A percentile compares a stretch with the other conserved stretches of the same genome.
phyloP scores from a whole-genome alignment of 1,284 basidiomycete genomes.

The Tylopilus orsonianus region DNA sequence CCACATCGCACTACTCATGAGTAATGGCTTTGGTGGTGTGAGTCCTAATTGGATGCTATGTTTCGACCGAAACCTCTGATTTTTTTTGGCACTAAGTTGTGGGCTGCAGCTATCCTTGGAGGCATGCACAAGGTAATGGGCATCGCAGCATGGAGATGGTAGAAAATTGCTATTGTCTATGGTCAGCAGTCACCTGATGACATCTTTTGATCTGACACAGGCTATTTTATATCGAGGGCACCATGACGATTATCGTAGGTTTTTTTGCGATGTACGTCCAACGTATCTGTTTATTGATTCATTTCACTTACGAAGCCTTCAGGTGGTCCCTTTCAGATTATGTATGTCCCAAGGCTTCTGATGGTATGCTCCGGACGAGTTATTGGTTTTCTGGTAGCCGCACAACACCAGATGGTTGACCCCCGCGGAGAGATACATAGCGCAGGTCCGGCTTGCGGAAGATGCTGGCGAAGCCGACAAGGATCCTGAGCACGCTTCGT shows the following conservation, averaged over 20 bases:
- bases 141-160: constrained; percentile 73
- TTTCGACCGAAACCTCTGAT: no score
- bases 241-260: constrained; percentile 56
- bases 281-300: not conserved
- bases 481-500: constrained; percentile 56
- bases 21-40: constrained; percentile 75
- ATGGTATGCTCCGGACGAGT: not conserved
- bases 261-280: constrained; percentile 53
- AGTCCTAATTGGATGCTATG: constrained; percentile 26
- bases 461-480: constrained; percentile 71
- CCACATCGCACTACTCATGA: constrained; percentile 67
- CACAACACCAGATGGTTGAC: constrained; percentile 68
- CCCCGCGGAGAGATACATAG: constrained; percentile 57
- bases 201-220: no score
- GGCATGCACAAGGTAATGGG: constrained; percentile 69
- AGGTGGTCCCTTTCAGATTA: constrained; percentile 56
- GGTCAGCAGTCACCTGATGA: no score
- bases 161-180: no score
- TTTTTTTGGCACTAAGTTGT: no score
- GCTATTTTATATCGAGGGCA: constrained; percentile 48
- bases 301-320: not conserved
- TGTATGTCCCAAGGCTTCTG: constrained; percentile 32
- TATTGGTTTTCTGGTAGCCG: constrained; percentile 39
- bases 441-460: constrained; percentile 71
- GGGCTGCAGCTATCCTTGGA: constrained; percentile 68